A percentile compares a stretch with the other conserved stretches of the same genome.
Evolutionary conservation across 768 basidiomycete genomes (phyloP).

Genomic region (Leucogyrophana mollusca): DNA sequence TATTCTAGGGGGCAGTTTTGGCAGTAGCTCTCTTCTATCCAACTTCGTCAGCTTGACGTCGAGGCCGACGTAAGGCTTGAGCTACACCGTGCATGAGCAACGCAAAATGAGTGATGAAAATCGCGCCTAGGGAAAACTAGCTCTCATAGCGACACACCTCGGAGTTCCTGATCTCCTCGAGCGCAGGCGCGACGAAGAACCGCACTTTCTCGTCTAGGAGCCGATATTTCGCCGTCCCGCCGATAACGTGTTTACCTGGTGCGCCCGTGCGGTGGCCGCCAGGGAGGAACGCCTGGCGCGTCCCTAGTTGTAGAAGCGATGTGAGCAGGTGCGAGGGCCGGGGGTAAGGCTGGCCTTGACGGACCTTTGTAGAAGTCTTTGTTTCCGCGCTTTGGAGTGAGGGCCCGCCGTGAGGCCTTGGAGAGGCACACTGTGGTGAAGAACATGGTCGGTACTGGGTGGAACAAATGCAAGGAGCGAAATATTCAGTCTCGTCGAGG

Average conservation of each 20-base stretch:
- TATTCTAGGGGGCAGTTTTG: too few relatives aligned
- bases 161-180: slow-evolving; percentile 58
- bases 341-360: neutral
- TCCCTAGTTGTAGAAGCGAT: slow-evolving; percentile 40
- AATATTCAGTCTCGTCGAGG: too few relatives aligned
- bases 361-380: slow-evolving; percentile 97
- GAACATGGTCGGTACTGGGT: too few relatives aligned
- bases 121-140: too few relatives aligned
- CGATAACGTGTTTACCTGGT: slow-evolving; percentile 79
- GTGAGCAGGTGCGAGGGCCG: neutral
- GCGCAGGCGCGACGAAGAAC: slow-evolving; percentile 77
- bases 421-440: slow-evolving; percentile 67
- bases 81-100: slow-evolving; percentile 6
- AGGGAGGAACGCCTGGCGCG: slow-evolving; percentile 77
- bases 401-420: slow-evolving; percentile 80
- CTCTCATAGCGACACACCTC: slow-evolving; percentile 40
- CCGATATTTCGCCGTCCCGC: slow-evolving; percentile 78
- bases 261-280: slow-evolving; percentile 87
- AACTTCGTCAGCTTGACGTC: slow-evolving; percentile 19
- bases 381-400: slow-evolving; percentile 87
- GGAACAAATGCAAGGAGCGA: too few relatives aligned
- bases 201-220: slow-evolving; percentile 82
- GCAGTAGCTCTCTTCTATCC: slow-evolving; percentile 20
- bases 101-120: neutral
- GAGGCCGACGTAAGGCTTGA: slow-evolving; percentile 28